Evolutionary conservation across 805 yeast species (phyloP), one percentile per base, ranked within the genome.

Genomic region (Starmera caribaea): DNA sequence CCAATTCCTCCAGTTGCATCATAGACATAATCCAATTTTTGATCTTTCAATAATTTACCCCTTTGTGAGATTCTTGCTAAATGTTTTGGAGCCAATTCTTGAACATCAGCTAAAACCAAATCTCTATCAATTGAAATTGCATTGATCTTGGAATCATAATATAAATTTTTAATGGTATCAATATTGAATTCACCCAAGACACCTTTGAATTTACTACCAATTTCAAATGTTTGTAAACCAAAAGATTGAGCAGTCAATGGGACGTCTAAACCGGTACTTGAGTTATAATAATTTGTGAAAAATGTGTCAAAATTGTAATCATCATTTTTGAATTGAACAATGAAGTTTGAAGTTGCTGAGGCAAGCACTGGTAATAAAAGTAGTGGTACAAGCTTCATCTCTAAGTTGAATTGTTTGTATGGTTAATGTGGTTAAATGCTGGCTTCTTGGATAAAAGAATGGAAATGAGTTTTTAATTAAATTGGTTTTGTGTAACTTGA

Each of bases 61-160:
- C 41, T 40, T 41, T 68, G 71, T 3, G 69, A 64, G n/a, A 68
- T 45, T 27, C 69, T 53, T 1, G 62, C 63, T 39, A 69, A 53
- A 41, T 70, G 75, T 27, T 53, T 52, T 5, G 75, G 73, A 3
- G 73, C 66, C 45, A 58, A 49, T 31, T 61, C 61, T 45, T 68
- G 71, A 16, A 62, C 61, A 15, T 61, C 63, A 14, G 66, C 57
- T 30, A 68, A 38, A 8, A 55, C 57, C 29, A 65, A 51, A 6
- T 51, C 52, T 32, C 64, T 50, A 41, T 64, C 67, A 32, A 59
- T 47, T 9, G 69, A 59, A 28, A 66, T 62, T 6, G 65, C 53
- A 32, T 51, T 56, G 34, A 68, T 55, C 16, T 54, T 48, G 16
- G 54, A 45, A 45, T 67, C 70, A 34, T 63, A 49, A 41, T 57